These are phyloP conservation scores for Paraphaeosphaeria sporulosa DNA, from an alignment of 2,329 filamentous ascomycete genomes.

Conservation along the genomic window DNA sequence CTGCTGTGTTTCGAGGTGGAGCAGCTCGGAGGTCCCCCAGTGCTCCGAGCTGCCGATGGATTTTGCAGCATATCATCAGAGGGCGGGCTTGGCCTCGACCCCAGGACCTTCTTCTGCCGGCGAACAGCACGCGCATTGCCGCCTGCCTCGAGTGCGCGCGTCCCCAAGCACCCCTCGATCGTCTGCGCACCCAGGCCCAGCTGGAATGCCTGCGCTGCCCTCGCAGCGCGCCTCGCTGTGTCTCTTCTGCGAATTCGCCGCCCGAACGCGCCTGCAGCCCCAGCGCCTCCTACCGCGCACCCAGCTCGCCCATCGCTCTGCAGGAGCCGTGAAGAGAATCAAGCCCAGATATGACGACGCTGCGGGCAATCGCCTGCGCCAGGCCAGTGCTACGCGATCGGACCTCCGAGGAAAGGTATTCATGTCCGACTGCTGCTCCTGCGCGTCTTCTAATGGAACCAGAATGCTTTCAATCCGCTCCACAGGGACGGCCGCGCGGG, in stretches of 20 bases:
- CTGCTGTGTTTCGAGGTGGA: conserved; percentile 7
- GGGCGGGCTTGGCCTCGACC: background rate
- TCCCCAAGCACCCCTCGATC: background rate
- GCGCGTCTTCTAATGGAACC: conserved; percentile 3
- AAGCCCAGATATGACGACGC: background rate
- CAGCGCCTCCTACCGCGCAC: conserved; percentile 39
- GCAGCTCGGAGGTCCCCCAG: background rate
- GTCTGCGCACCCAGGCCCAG: background rate
- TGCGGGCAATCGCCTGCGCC: background rate
- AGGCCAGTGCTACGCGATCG: background rate
- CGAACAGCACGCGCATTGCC: background rate
- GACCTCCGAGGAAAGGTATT: background rate
- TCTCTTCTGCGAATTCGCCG: conserved; percentile 51
- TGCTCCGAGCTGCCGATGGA: background rate
- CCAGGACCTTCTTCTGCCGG: conserved; percentile 1
- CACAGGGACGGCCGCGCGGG: background rate
- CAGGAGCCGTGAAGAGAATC: background rate
- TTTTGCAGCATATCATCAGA: background rate
- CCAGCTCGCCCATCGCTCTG: conserved; percentile 29
- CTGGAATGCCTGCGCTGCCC: conserved; percentile 38
- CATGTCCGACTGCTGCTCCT: background rate
- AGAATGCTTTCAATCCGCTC: conserved; percentile 10
- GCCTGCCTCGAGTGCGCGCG: background rate
- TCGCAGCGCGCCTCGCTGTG: conserved; percentile 45
- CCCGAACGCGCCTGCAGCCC: conserved; percentile 26